Evolutionary conservation across 352 stramenopile species (phyloP).

Genomic region (Elongisporangium undulatum): DNA sequence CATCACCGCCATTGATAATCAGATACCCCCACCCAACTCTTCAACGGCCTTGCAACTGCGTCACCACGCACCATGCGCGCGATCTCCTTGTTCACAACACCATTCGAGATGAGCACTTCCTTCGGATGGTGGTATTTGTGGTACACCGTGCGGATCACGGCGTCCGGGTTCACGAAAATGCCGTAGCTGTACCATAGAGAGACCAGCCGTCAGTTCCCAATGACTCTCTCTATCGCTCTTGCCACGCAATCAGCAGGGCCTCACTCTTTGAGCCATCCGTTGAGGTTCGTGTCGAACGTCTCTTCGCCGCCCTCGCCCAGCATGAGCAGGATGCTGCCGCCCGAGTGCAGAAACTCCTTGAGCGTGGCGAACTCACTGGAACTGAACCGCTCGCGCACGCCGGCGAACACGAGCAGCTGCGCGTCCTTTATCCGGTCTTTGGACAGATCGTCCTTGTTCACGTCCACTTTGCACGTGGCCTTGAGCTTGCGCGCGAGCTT

Average conservation of each 20-base stretch:
- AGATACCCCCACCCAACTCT: too few species aligned
- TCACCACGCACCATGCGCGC: conserved; percentile 43
- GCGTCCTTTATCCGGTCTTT: conserved; percentile 85
- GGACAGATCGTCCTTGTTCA: conserved; percentile 94
- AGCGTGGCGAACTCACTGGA: conserved; percentile 83
- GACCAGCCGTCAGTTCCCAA: neutral
- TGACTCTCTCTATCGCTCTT: too few species aligned
- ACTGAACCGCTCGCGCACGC: conserved; percentile 87
- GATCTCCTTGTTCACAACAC: conserved; percentile 93
- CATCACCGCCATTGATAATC: neutral
- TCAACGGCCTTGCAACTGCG: neutral
- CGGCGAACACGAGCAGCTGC: conserved; percentile 87
- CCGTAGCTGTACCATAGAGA: conserved; percentile 42
- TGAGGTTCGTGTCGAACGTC: conserved; percentile 91
- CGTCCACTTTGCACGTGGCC: conserved; percentile 82
- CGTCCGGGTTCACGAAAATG: conserved; percentile 86
- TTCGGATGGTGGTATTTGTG: conserved; percentile 98
- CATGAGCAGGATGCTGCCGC: conserved; percentile 91
- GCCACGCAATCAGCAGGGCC: conserved; percentile 4
- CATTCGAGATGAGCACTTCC: conserved; percentile 93
- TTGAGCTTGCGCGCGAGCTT: conserved; percentile 92
- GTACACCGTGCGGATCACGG: conserved; percentile 91
- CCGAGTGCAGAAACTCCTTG: conserved; percentile 85
- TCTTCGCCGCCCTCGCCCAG: conserved; percentile 89
- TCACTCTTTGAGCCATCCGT: conserved; percentile 92